phyloP scores from a whole-genome alignment of 768 basidiomycete genomes.

The Rhodotorula paludigena region DNA sequence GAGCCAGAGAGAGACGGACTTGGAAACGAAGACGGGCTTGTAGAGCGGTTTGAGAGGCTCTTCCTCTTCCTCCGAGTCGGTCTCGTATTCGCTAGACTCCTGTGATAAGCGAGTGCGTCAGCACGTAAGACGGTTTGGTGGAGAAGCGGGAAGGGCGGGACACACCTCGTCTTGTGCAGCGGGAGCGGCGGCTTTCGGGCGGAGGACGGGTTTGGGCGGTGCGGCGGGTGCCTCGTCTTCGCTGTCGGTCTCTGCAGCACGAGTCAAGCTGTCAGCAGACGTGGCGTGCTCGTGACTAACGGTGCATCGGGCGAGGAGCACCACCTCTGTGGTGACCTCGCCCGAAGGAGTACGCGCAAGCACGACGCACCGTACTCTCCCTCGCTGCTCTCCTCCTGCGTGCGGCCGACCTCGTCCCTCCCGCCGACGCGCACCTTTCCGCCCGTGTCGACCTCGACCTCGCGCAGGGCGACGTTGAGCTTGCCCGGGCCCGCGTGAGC shows the following conservation, averaged over 20 bases:
- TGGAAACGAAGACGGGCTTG: conserved; percentile 89
- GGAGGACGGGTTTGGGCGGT: conserved; percentile 24
- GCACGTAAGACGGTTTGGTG: background rate
- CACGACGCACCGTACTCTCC: conserved; percentile 44
- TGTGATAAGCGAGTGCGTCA: background rate
- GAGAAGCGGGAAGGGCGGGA: conserved; percentile 5
- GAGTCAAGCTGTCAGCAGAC: conserved; percentile 38
- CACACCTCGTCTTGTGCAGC: conserved; percentile 24
- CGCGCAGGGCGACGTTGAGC: conserved; percentile 69
- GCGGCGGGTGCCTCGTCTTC: conserved; percentile 44
- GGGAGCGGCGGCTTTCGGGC: conserved; percentile 8
- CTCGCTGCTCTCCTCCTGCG: conserved; percentile 56
- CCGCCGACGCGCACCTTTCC: conserved; percentile 77
- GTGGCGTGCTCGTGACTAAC: too few relatives aligned
- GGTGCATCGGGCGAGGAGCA: too few relatives aligned
- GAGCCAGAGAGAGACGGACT: conserved; percentile 57
- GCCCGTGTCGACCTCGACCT: conserved; percentile 73
- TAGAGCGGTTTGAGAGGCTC: conserved; percentile 71
- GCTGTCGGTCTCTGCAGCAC: conserved; percentile 52
- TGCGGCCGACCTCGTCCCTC: conserved; percentile 70
- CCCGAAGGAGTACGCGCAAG: background rate
- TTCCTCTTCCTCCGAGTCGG: conserved; percentile 63
- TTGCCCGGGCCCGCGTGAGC: conserved; percentile 47
- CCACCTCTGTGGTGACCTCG: too few relatives aligned
- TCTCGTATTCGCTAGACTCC: conserved; percentile 73